Conservation (phyloP, 129 eudicot genomes). For the Centella asiatica region DNA sequence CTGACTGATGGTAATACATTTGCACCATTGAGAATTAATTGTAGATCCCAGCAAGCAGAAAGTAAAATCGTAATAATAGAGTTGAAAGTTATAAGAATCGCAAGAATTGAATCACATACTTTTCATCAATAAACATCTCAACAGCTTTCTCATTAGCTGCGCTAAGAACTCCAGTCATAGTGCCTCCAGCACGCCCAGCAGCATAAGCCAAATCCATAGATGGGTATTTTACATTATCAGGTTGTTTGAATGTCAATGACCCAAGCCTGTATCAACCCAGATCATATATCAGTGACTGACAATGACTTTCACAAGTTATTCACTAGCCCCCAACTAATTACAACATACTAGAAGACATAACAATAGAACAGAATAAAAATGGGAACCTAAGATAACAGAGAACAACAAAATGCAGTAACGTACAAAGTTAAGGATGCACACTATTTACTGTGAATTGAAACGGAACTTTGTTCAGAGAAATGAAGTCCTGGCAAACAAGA, state of each 20-base stretch:
- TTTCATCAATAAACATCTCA: conserved; percentile 81
- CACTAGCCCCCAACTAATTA: background rate
- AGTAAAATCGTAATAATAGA: background rate
- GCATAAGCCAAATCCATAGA: conserved; percentile 89
- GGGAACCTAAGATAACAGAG: background rate
- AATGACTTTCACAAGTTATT: background rate
- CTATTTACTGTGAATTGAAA: no score
- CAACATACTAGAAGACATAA: background rate
- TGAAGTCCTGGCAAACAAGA: no score
- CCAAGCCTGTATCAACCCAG: conserved; percentile 53
- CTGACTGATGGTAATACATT: background rate
- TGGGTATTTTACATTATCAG: conserved; percentile 92
- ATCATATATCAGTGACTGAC: background rate
- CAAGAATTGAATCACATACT: conserved; percentile 32
- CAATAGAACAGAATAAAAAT: background rate
- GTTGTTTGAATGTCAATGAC: conserved; percentile 79
- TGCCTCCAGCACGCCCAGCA: conserved; percentile 97
- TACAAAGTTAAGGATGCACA: background rate
- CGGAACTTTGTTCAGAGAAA: no score
- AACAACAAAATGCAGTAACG: background rate
- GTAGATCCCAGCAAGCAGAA: background rate
- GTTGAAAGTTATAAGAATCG: background rate
- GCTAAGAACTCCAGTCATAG: conserved; percentile 97
- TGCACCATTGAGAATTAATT: no score
- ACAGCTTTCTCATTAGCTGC: conserved; percentile 99